These are phyloP conservation scores for Tulasnella sp. DNA, from an alignment of 768 basidiomycete genomes.

Conservation along the genomic window DNA sequence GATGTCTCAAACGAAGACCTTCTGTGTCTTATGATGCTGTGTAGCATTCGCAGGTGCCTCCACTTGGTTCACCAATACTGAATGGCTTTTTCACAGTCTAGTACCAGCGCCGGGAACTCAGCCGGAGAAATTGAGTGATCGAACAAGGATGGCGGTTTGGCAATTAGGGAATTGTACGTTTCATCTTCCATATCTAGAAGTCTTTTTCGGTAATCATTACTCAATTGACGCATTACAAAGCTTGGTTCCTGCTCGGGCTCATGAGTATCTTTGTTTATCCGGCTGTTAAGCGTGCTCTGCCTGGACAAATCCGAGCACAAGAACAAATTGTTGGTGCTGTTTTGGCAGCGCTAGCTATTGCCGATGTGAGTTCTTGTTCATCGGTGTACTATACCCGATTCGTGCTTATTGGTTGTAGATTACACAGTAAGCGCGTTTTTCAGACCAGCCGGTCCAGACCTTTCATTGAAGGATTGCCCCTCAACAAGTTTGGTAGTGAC, in stretches of 20 bases:
- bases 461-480: slow-evolving; percentile 5
- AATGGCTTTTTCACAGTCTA: too few species aligned
- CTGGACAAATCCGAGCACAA: slow-evolving; percentile 21
- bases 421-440: slow-evolving; percentile 40
- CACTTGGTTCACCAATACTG: too few species aligned
- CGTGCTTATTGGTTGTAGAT: slow-evolving; percentile 28
- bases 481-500: slow-evolving; percentile 41
- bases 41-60: too few species aligned
- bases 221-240: slow-evolving; percentile 26
- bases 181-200: slow-evolving; percentile 1
- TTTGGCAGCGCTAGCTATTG: slow-evolving; percentile 49
- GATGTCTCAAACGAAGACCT: too few species aligned
- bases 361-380: slow-evolving; percentile 41
- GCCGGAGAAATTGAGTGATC: too few species aligned
- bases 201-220: not conserved
- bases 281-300: slow-evolving; percentile 47
- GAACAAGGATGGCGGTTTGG: slow-evolving; percentile 42
- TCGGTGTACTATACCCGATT: slow-evolving; percentile 6
- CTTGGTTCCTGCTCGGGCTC: slow-evolving; percentile 50
- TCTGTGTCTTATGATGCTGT: too few species aligned
- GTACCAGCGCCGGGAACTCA: too few species aligned
- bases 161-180: slow-evolving; percentile 53
- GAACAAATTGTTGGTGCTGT: slow-evolving; percentile 55
- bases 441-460: slow-evolving; percentile 12
- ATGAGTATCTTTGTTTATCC: slow-evolving; percentile 56